Percentiles rank a stretch among this genome's conserved stretches.
Evolutionary conservation across 805 yeast genomes (phyloP).

Genomic region (Saccharomycopsis fodiens): DNA sequence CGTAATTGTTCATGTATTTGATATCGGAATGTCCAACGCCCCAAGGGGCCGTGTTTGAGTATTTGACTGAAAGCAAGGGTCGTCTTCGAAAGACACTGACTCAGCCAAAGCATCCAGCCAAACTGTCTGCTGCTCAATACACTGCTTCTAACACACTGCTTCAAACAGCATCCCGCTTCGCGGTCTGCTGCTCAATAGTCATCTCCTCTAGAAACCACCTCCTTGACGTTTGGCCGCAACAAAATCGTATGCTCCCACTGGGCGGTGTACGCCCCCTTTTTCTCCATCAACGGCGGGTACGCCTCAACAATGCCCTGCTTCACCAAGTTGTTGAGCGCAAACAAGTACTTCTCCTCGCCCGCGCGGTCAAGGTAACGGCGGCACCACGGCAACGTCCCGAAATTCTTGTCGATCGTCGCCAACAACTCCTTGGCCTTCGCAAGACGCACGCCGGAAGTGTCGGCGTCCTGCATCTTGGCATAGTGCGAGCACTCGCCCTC

Average conservation of each 20-base stretch:
- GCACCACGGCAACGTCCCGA: slow-evolving; percentile 96
- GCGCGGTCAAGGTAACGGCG: slow-evolving; percentile 86
- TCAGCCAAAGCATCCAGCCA: no score
- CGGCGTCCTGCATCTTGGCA: slow-evolving; percentile 49
- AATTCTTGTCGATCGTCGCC: slow-evolving; percentile 63
- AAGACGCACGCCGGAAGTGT: slow-evolving; percentile 39
- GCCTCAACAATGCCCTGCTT: slow-evolving; percentile 84
- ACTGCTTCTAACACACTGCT: no score
- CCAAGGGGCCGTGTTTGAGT: no score
- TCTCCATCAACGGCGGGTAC: slow-evolving; percentile 87
- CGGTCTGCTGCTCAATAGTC: no score
- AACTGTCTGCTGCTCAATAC: no score
- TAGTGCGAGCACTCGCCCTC: slow-evolving; percentile 96
- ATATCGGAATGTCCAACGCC: no score
- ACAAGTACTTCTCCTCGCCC: slow-evolving; percentile 86
- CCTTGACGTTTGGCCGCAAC: slow-evolving; percentile 85
- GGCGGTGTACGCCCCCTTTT: slow-evolving; percentile 84
- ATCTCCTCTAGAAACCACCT: slow-evolving; percentile 91
- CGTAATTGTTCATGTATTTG: no score
- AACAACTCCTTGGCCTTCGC: slow-evolving; percentile 66
- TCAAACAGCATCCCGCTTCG: no score
- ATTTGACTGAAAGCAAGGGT: no score
- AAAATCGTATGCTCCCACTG: slow-evolving; percentile 94
- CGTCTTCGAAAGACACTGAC: no score
- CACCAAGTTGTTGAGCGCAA: slow-evolving; percentile 80